These are phyloP conservation scores for Plantago coronopus DNA, from an alignment of 305 asterid genomes.

Conservation along the genomic window DNA sequence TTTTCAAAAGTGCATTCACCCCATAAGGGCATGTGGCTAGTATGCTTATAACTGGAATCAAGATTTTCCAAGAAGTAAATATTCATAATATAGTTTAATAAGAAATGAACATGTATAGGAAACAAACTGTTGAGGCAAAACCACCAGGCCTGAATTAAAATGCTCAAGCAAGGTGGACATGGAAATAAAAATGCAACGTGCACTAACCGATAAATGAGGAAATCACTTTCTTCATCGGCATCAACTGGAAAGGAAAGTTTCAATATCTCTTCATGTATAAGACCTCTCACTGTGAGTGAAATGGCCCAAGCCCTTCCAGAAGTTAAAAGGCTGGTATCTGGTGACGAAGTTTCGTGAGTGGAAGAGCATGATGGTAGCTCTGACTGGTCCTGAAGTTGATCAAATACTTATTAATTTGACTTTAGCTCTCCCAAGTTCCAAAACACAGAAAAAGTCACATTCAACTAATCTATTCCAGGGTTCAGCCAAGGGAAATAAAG, in stretches of 20 bases:
- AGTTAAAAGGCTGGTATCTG: slow-evolving; percentile 50
- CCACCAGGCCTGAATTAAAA: neutral
- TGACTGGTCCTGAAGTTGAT: slow-evolving; percentile 51
- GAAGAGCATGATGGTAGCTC: slow-evolving; percentile 46
- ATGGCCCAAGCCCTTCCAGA: slow-evolving; percentile 86
- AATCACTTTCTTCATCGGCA: slow-evolving; percentile 38
- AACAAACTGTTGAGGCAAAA: neutral
- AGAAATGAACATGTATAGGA: neutral
- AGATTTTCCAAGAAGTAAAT: slow-evolving; percentile 7
- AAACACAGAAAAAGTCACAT: neutral
- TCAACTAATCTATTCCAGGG: neutral
- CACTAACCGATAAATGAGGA: slow-evolving; percentile 67
- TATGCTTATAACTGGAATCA: neutral
- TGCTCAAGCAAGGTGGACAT: neutral
- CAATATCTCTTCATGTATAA: slow-evolving; percentile 57
- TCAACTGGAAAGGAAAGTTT: slow-evolving; percentile 59
- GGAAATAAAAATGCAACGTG: slow-evolving; percentile 10
- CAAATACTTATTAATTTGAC: slow-evolving; percentile 18
- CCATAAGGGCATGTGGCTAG: neutral
- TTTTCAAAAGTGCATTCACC: no score
- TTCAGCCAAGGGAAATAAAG: no score
- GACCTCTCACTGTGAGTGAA: slow-evolving; percentile 67
- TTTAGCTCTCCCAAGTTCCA: slow-evolving; percentile 7
- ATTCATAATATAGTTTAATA: neutral
- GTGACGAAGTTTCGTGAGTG: slow-evolving; percentile 34